phyloP scores from a whole-genome alignment of 805 yeast species.

The Torulaspora franciscae region DNA sequence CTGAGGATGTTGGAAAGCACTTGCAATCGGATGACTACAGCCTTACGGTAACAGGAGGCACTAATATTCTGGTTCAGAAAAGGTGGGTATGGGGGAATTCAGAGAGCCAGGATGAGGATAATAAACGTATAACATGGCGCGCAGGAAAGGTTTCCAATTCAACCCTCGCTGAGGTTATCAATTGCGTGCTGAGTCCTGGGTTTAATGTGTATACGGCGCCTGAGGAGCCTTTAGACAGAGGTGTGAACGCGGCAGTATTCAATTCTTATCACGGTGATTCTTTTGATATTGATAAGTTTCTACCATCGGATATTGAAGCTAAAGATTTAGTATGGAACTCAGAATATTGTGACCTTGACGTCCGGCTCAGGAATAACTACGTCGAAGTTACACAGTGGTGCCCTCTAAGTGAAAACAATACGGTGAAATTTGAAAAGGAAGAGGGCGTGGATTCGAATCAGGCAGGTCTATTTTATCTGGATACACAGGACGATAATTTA shows the following conservation, averaged over 20 bases:
- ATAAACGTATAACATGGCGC: conserved; percentile 19
- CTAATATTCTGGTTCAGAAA: conserved; percentile 17
- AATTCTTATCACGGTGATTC: conserved; percentile 13
- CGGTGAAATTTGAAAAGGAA: conserved; percentile 7
- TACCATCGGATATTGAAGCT: conserved; percentile 1
- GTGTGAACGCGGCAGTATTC: conserved; percentile 16
- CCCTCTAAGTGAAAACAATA: conserved; percentile 6
- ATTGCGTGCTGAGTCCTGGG: conserved; percentile 19
- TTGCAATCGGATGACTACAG: conserved; percentile 15
- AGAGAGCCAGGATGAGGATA: neutral
- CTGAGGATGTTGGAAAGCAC: conserved; percentile 15
- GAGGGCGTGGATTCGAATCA: conserved; percentile 18
- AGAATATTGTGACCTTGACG: conserved; percentile 10
- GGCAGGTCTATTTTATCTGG: conserved; percentile 30
- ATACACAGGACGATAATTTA: conserved; percentile 21
- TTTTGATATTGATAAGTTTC: conserved; percentile 4
- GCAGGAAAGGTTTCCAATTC: neutral
- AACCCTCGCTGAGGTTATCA: conserved; percentile 1
- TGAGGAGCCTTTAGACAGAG: neutral
- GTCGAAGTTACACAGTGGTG: conserved; percentile 24
- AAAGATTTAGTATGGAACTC: conserved; percentile 3
- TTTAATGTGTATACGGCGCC: conserved; percentile 18
- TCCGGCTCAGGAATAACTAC: neutral
- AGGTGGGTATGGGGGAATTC: conserved; percentile 11
- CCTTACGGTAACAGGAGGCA: conserved; percentile 17